A percentile compares a stretch with the other conserved stretches of the same genome.
phyloP scores from a whole-genome alignment of 1,139 yeast genomes.

The Zhuliangozyma blackwelliae region DNA sequence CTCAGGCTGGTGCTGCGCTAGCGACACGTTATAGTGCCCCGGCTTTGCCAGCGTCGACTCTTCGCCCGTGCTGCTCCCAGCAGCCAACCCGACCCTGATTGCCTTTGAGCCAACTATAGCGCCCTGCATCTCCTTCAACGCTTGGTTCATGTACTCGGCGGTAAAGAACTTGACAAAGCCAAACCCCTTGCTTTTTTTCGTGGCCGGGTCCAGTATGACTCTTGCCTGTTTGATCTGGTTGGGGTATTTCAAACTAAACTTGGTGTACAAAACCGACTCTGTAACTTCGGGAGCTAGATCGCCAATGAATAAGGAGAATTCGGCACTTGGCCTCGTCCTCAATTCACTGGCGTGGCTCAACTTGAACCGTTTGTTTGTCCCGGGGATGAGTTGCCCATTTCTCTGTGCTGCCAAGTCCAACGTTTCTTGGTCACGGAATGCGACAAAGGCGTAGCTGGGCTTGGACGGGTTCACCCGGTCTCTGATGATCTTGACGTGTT shows the following conservation, averaged over 20 bases:
- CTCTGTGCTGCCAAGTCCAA: slow-evolving; percentile 69
- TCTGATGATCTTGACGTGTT: slow-evolving; percentile 31
- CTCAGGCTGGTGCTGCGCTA: slow-evolving; percentile 32
- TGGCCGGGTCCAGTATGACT: slow-evolving; percentile 76
- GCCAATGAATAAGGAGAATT: slow-evolving; percentile 57
- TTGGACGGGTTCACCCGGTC: slow-evolving; percentile 28
- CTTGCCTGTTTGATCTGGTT: slow-evolving; percentile 76
- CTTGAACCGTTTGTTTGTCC: slow-evolving; percentile 53
- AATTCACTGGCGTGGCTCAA: slow-evolving; percentile 82
- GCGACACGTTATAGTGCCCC: slow-evolving; percentile 4
- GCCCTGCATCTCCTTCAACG: slow-evolving; percentile 82
- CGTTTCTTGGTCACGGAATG: slow-evolving; percentile 60
- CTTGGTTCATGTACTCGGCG: slow-evolving; percentile 69
- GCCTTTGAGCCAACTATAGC: slow-evolving; percentile 68
- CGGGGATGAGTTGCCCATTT: slow-evolving; percentile 69
- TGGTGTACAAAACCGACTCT: slow-evolving; percentile 62
- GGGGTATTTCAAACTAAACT: slow-evolving; percentile 67
- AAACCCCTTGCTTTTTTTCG: slow-evolving; percentile 78
- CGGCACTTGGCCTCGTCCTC: slow-evolving; percentile 1
- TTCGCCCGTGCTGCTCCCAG: slow-evolving; percentile 12
- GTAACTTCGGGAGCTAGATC: slow-evolving; percentile 76
- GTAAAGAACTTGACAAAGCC: slow-evolving; percentile 85
- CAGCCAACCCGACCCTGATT: slow-evolving; percentile 55
- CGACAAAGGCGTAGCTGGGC: slow-evolving; percentile 71
- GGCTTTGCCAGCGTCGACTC: slow-evolving; percentile 3